Conservation (phyloP, 2,329 filamentous ascomycete genomes). For the Neodidymelliopsis sp. region DNA sequence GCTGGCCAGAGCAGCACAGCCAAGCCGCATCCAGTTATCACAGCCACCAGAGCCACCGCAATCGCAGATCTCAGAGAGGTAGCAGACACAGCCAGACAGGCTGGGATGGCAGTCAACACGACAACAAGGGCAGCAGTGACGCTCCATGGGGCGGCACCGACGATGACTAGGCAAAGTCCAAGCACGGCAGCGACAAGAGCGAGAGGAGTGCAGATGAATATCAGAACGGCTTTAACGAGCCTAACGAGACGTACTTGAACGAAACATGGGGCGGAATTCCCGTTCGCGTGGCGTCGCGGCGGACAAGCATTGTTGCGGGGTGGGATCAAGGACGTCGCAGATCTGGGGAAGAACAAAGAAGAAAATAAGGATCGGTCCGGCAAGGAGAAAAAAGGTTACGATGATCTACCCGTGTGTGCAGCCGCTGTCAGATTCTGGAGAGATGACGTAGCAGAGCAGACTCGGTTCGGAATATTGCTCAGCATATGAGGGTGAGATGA, state of each 20-base stretch:
- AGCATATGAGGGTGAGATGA: background rate
- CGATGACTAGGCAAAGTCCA: background rate
- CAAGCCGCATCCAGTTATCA: too few relatives aligned
- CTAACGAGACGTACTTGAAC: slow-evolving; percentile 33
- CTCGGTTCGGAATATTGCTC: too few relatives aligned
- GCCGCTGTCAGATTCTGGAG: too few relatives aligned
- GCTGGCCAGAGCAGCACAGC: slow-evolving; percentile 10
- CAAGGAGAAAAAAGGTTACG: background rate
- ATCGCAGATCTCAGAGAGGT: background rate
- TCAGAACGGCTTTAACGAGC: slow-evolving; percentile 31
- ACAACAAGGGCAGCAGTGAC: background rate
- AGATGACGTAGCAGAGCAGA: too few relatives aligned
- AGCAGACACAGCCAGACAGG: background rate
- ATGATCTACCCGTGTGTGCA: slow-evolving; percentile 1
- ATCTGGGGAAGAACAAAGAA: slow-evolving; percentile 5
- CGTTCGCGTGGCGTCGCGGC: slow-evolving; percentile 23
- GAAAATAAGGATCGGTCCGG: background rate
- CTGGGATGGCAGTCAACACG: background rate
- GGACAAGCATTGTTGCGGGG: slow-evolving; percentile 12
- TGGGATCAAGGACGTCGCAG: slow-evolving; percentile 9
- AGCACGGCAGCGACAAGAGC: background rate
- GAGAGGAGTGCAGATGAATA: slow-evolving; percentile 8
- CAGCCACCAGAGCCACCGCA: background rate
- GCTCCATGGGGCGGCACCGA: background rate
- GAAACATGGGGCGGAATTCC: slow-evolving; percentile 27